Base-by-base conservation (phyloP, 129 eudicot genomes). In the Flaveria robusta region DNA sequence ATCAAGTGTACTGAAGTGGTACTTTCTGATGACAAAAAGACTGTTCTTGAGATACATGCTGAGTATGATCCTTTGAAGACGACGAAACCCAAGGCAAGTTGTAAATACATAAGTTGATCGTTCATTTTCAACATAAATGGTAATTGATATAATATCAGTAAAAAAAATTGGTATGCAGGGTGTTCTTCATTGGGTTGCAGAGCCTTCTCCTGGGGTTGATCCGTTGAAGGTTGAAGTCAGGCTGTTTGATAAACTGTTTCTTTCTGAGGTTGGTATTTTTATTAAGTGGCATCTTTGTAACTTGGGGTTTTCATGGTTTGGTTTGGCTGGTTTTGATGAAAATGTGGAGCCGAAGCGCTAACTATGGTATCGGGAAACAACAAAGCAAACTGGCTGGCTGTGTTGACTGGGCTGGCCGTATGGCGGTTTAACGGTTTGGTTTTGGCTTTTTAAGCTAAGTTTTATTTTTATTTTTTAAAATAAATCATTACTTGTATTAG, bases 111-210 rank as follows among this genome's bases (percentile, higher is more conserved):
- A 9, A 9, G 24, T 29, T 71, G 23, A 12, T 20, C 70, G 15
- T 43, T 16, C 69, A 8, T 18, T 13, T 59, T 42, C 19, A 56
- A 16, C 47, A 18, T 41, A 0, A 42, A 39, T 3, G 7, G 14
- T 16, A 42, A 11, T 39, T 16, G 11, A 42, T n/a, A n/a, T 43
- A 26, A 26, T 27, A 13, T 27, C 43, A 62, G 37, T 56, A 6
- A 55, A 4, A 10, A 12, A n/a, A 55, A 3, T 52, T 43, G 26
- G 49, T 71, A 16, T 83, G 65, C 85, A 91, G 98, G 98, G 98
- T n/a, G 96, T 94, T 79, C 90, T 95, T 75, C 99, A 91, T 81
- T 95, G 99, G 99, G 96, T 89, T 59, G 91, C 97, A 46, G 94
- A 91, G 77, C 85, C 87, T 63, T 77, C 97, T 65, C 91, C 96